Conservation (phyloP, 2,329 filamentous ascomycete genomes). For the Fusarium caatingaense region DNA sequence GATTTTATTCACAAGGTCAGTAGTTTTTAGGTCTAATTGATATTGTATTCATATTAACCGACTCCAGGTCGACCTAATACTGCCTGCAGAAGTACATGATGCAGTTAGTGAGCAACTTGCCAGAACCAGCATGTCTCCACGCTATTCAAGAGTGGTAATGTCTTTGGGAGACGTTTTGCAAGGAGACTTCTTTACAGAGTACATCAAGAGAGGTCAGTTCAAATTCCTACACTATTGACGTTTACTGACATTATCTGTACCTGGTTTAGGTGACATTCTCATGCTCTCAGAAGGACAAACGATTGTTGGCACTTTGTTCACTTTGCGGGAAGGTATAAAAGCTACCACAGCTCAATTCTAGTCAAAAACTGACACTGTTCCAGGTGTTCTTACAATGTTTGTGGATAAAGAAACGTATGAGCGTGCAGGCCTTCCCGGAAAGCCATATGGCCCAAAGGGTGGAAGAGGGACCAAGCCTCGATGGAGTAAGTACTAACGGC, state of each 20-base stretch:
- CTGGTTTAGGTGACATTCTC: constrained; percentile 73
- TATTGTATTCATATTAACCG: background rate
- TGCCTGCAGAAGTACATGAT: constrained; percentile 73
- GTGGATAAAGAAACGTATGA: constrained; percentile 87
- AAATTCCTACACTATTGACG: background rate
- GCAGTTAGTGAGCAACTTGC: constrained; percentile 65
- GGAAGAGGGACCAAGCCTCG: constrained; percentile 71
- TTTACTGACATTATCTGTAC: constrained; percentile 1
- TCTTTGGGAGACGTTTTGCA: constrained; percentile 77
- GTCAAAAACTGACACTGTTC: background rate
- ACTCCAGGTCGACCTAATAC: constrained; percentile 72
- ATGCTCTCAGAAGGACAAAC: constrained; percentile 85
- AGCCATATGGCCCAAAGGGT: constrained; percentile 69
- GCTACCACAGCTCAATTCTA: background rate
- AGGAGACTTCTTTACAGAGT: constrained; percentile 81
- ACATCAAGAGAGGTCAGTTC: constrained; percentile 79
- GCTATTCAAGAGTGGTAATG: constrained; percentile 78
- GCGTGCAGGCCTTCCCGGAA: constrained; percentile 81
- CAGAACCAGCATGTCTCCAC: constrained; percentile 49
- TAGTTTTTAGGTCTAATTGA: background rate
- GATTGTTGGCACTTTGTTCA: constrained; percentile 78
- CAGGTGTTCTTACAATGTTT: constrained; percentile 79
- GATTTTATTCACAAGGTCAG: constrained; percentile 75
- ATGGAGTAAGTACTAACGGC: constrained; percentile 69
- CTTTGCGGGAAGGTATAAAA: constrained; percentile 72